phyloP scores from a whole-genome alignment of 2,329 filamentous ascomycete genomes.

The Myriosclerotinia duriaeana region DNA sequence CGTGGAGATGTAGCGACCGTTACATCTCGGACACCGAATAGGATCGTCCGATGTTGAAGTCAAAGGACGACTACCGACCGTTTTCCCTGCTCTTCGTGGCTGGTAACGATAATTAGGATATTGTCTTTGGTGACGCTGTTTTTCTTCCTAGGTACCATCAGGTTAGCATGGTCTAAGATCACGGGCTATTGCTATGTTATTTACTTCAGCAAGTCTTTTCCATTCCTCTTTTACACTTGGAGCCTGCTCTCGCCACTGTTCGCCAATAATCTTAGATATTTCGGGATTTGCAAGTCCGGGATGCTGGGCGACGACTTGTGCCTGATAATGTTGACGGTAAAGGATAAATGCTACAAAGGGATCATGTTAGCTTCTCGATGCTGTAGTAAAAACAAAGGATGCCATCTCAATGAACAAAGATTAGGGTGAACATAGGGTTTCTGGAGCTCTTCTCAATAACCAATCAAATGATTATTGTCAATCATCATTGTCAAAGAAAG shows the following conservation, averaged over 20 bases:
- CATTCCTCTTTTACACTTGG: slow-evolving; percentile 77
- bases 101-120: slow-evolving; percentile 96
- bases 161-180: slow-evolving; percentile 4
- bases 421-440: slow-evolving; percentile 22
- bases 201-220: slow-evolving; percentile 82
- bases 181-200: slow-evolving; percentile 19
- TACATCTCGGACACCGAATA: slow-evolving; percentile 68
- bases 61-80: slow-evolving; percentile 30
- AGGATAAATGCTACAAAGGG: slow-evolving; percentile 81
- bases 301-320: slow-evolving; percentile 74
- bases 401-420: slow-evolving; percentile 30
- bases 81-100: slow-evolving; percentile 50
- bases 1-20: slow-evolving; percentile 50
- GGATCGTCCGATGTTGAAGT: slow-evolving; percentile 48
- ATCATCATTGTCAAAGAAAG: slow-evolving; percentile 31
- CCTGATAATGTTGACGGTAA: slow-evolving; percentile 91
- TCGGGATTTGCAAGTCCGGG: slow-evolving; percentile 93
- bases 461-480: slow-evolving; percentile 30
- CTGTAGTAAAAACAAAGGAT: slow-evolving; percentile 33
- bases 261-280: slow-evolving; percentile 93
- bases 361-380: slow-evolving; percentile 36
- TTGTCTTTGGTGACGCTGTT: slow-evolving; percentile 80
- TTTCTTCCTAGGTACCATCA: slow-evolving; percentile 65
- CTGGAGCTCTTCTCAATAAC: slow-evolving; percentile 20
- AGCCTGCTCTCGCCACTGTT: slow-evolving; percentile 78